Conservation (phyloP, 2,329 filamentous ascomycete genomes). For the Biscogniauxia mediterranea region DNA sequence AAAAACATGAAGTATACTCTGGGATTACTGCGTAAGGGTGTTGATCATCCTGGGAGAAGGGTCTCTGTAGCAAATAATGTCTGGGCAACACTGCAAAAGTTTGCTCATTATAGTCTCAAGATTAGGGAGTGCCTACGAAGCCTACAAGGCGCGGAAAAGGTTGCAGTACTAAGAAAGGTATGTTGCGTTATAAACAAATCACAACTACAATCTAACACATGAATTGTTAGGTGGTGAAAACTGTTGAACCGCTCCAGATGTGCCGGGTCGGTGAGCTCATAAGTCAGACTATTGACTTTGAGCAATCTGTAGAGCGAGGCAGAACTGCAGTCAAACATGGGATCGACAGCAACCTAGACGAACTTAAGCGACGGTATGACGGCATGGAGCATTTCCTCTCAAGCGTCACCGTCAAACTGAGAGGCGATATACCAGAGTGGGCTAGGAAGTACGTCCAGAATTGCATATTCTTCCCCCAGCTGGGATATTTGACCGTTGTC, state of each 20-base stretch:
- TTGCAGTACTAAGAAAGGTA: constrained; percentile 56
- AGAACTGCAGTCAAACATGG: constrained; percentile 72
- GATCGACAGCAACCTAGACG: constrained; percentile 72
- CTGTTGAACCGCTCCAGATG: constrained; percentile 57
- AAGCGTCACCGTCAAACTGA: constrained; percentile 63
- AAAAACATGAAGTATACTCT: constrained; percentile 73
- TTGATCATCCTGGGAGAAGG: constrained; percentile 51
- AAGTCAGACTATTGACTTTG: constrained; percentile 74
- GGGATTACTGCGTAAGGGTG: constrained; percentile 72
- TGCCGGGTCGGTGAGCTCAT: constrained; percentile 66
- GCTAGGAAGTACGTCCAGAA: constrained; percentile 57
- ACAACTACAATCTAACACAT: constrained; percentile 3
- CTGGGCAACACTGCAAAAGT: constrained; percentile 72
- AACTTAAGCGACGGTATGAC: constrained; percentile 73
- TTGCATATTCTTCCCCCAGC: constrained; percentile 86
- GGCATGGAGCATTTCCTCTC: constrained; percentile 74
- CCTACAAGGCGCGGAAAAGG: constrained; percentile 49
- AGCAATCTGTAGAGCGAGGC: constrained; percentile 67
- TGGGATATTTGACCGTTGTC: constrained; percentile 84
- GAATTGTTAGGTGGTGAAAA: constrained; percentile 36
- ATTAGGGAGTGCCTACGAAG: constrained; percentile 64
- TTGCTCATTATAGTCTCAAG: constrained; percentile 68
- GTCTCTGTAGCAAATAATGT: constrained; percentile 61
- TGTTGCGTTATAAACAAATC: constrained; percentile 1
- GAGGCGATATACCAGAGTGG: constrained; percentile 59